Conservation (phyloP, 805 yeast genomes). For the Zygotorulaspora florentina region DNA sequence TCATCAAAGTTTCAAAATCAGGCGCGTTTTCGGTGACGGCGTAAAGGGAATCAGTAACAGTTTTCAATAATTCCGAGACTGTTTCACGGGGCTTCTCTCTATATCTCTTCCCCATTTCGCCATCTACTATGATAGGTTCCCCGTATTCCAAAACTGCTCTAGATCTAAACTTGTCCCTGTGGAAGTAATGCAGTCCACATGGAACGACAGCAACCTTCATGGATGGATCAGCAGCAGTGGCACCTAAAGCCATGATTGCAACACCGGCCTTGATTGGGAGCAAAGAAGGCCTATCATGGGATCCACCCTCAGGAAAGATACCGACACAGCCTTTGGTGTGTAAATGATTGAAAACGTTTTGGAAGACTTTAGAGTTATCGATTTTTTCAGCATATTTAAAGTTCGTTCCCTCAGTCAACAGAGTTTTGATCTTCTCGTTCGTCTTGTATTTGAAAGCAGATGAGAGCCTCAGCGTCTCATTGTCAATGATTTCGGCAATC, state of each 20-base stretch:
- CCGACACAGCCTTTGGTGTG: slow-evolving; percentile 78
- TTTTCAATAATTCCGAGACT: slow-evolving; percentile 65
- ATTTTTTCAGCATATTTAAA: slow-evolving; percentile 77
- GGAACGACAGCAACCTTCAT: slow-evolving; percentile 84
- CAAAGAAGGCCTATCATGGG: slow-evolving; percentile 88
- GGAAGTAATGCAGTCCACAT: slow-evolving; percentile 94
- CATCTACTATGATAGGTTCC: slow-evolving; percentile 66
- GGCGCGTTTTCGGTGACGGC: slow-evolving; percentile 92
- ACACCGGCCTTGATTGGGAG: slow-evolving; percentile 95
- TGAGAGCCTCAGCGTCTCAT: slow-evolving; percentile 60
- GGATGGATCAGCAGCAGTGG: slow-evolving; percentile 70
- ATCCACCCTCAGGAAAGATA: slow-evolving; percentile 96
- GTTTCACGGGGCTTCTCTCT: slow-evolving; percentile 66
- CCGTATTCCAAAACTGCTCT: slow-evolving; percentile 94
- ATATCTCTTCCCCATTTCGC: slow-evolving; percentile 60
- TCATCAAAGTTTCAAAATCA: slow-evolving; percentile 87
- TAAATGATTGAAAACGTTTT: slow-evolving; percentile 76
- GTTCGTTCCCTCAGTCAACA: slow-evolving; percentile 53
- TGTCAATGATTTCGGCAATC: slow-evolving; percentile 60
- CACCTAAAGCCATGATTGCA: slow-evolving; percentile 95
- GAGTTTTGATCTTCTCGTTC: slow-evolving; percentile 39
- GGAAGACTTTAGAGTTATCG: slow-evolving; percentile 78
- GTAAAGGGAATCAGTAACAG: slow-evolving; percentile 68
- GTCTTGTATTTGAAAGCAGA: slow-evolving; percentile 62
- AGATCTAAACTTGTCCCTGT: slow-evolving; percentile 88